Evolutionary conservation across 192 early-diverging fungal species (phyloP).

Genomic region (Phlyctochytrium arcticum): DNA sequence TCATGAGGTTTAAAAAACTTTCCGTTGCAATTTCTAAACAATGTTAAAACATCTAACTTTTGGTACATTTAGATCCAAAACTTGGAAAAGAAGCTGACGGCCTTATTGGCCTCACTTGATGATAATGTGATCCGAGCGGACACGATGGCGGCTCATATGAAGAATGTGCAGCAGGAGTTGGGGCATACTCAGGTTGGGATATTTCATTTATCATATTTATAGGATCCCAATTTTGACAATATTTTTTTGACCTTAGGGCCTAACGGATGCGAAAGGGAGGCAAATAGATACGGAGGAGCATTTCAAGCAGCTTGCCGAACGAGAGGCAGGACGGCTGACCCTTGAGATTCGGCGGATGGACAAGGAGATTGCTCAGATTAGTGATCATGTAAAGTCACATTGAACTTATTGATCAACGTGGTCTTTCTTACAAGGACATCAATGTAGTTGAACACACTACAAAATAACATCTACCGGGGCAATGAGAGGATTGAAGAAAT

Average conservation of each 20-base stretch:
- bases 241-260: constrained; percentile 19
- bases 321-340: constrained; percentile 46
- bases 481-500: constrained; percentile 53
- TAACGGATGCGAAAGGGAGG: constrained; percentile 51
- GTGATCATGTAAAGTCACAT: constrained; percentile 40
- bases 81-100: constrained; percentile 33
- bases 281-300: constrained; percentile 62
- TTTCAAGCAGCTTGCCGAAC: constrained; percentile 53
- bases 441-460: constrained; percentile 42
- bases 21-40: background rate
- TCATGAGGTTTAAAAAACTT: constrained; percentile 23
- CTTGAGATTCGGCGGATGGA: constrained; percentile 50
- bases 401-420: background rate
- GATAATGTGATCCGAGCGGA: constrained; percentile 47
- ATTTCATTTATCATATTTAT: background rate
- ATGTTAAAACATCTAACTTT: background rate
- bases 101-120: constrained; percentile 39
- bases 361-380: constrained; percentile 43
- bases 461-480: constrained; percentile 55
- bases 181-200: constrained; percentile 45
- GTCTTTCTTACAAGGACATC: background rate
- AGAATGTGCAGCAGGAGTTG: constrained; percentile 54
- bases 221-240: background rate
- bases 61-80: constrained; percentile 33
- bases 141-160: constrained; percentile 48